Conservation (phyloP, 768 basidiomycete species). For the Termitomyces sp. region DNA sequence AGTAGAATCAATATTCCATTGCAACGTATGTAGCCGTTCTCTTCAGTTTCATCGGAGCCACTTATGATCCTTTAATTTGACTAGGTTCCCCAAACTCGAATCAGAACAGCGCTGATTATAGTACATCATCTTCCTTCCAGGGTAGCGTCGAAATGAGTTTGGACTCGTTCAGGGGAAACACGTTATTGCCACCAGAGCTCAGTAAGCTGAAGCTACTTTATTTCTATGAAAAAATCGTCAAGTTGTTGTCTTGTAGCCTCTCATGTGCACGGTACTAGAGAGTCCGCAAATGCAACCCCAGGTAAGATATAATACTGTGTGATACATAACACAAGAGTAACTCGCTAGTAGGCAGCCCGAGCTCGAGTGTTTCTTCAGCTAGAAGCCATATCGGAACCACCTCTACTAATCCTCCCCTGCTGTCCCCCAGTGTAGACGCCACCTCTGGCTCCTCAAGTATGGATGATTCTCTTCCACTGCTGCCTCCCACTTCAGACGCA, state of each 20-base stretch:
- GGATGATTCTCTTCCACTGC: neutral
- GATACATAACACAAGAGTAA: neutral
- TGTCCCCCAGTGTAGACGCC: no score
- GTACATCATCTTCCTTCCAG: neutral
- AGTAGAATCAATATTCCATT: neutral
- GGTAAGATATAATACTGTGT: neutral
- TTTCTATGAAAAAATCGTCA: neutral
- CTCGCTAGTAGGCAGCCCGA: neutral
- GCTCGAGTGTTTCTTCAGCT: neutral
- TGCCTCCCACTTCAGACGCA: neutral
- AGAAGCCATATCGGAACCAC: neutral
- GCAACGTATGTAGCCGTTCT: neutral
- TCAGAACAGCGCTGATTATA: neutral
- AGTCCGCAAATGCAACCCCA: neutral
- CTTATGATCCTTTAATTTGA: neutral
- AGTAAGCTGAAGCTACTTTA: neutral
- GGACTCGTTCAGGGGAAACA: neutral
- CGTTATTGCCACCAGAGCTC: neutral
- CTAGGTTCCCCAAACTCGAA: neutral
- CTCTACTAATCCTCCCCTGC: neutral
- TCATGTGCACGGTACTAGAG: neutral
- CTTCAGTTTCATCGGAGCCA: neutral
- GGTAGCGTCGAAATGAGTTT: neutral
- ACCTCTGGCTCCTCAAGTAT: no score
- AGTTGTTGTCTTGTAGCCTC: neutral